Percentiles rank a stretch among this genome's conserved stretches.
phyloP scores from a whole-genome alignment of 805 yeast species.

The Spathaspora hagerdaliae region DNA sequence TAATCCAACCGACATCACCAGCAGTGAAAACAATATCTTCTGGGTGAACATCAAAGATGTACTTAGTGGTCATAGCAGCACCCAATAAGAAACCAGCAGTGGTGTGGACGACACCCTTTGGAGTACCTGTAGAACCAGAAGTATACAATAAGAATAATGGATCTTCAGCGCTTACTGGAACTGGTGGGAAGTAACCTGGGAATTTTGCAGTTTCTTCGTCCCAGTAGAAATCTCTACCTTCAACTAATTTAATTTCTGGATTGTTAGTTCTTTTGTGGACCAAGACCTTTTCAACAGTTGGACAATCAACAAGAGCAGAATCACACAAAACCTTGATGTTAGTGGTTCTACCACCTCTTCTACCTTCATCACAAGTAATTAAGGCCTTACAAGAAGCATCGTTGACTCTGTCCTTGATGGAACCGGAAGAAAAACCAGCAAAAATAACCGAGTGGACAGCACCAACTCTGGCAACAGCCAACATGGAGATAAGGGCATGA shows the following conservation, averaged over 20 bases:
- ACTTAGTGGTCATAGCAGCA: constrained; percentile 69
- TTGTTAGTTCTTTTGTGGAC: constrained; percentile 75
- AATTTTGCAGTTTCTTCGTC: constrained; percentile 63
- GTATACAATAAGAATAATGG: constrained; percentile 78
- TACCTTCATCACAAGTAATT: constrained; percentile 77
- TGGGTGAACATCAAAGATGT: constrained; percentile 70
- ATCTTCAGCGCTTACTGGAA: constrained; percentile 74
- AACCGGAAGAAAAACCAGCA: constrained; percentile 78
- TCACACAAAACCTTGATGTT: constrained; percentile 81
- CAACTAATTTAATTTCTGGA: constrained; percentile 43
- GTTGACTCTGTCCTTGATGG: constrained; percentile 65
- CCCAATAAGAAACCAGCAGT: constrained; percentile 79
- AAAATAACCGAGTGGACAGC: constrained; percentile 83
- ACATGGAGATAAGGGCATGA: constrained; percentile 68
- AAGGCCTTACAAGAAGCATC: constrained; percentile 71
- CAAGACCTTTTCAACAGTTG: constrained; percentile 63
- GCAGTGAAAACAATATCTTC: constrained; percentile 79
- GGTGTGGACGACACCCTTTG: constrained; percentile 80
- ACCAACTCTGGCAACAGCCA: constrained; percentile 78
- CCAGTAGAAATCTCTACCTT: constrained; percentile 74
- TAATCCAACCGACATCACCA: constrained; percentile 90
- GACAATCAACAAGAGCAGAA: constrained; percentile 67
- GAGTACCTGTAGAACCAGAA: constrained; percentile 85
- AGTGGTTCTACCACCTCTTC: constrained; percentile 78
- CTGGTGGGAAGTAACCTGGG: constrained; percentile 69